Conservation (phyloP, 176 grass and related monocot species). For the Rhynchospora pubera region DNA sequence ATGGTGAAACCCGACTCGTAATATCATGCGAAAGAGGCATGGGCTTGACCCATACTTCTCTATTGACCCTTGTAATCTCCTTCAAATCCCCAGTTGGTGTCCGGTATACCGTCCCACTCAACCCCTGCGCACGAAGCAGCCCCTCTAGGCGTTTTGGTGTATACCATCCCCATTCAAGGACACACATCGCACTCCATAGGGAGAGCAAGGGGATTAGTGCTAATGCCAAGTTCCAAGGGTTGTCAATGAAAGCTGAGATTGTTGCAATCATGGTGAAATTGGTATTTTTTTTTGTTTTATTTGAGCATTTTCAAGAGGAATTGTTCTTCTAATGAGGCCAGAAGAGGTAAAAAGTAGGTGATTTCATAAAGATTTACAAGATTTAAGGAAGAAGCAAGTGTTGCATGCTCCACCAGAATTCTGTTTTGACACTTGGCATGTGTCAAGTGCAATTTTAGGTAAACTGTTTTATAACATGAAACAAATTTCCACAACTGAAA, state of each 20-base stretch:
- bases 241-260: conserved; percentile 5
- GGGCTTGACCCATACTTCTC: conserved; percentile 29
- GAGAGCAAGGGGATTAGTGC: conserved; percentile 7
- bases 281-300: background rate
- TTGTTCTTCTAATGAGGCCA: background rate
- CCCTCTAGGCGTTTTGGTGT: conserved; percentile 36
- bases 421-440: conserved; percentile 1
- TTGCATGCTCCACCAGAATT: conserved; percentile 14
- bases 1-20: conserved; percentile 26
- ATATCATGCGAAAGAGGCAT: conserved; percentile 45
- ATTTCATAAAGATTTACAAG: background rate
- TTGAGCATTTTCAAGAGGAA: background rate
- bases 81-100: conserved; percentile 40
- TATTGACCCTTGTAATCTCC: conserved; percentile 25
- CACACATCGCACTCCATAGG: conserved; percentile 27
- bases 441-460: background rate
- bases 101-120: conserved; percentile 37
- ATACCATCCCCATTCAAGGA: conserved; percentile 38
- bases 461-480: background rate
- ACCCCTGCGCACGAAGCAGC: conserved; percentile 33
- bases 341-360: conserved; percentile 5
- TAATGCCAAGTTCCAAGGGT: conserved; percentile 26
- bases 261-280: background rate
- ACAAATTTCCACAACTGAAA: background rate
- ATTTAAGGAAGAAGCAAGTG: background rate